Evolutionary conservation across 2,329 filamentous ascomycete species (phyloP), one percentile per base, ranked within the genome.

Genomic region (Beauveria asiatica): DNA sequence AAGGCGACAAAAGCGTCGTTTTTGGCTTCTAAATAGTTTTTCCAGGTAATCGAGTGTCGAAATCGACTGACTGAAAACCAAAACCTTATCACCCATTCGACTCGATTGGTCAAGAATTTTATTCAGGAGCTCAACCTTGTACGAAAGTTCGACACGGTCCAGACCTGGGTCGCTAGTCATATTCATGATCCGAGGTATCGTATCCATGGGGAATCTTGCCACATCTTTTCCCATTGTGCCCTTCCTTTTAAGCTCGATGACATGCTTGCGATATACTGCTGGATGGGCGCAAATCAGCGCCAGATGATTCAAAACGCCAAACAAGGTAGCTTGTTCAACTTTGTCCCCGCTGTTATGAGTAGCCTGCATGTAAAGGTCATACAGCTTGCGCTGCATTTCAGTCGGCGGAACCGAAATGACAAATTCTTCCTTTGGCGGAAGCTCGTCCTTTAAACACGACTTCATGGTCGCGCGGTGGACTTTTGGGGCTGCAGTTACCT

Each of bases 371-470:
- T 78, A 83, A 5, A 69, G 62, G 39, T 74, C 65, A 70, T 96
- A 96, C 0, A 86, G 78, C 2, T 75, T 67, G 48, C 72, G 74
- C 71, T 97, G 92, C 1, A 88, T 52, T 0, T 75, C 66, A 0
- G 88, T 90, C 11, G 94, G 75, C 7, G 87, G 83, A 6, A 96
- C 77, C 3, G 81, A 88, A 57, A 97, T 81, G 33, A 95, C 82
- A 68, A 93, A 96, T 68, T 97, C 92, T 8, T 81, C 82, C 70
- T 96, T 97, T 0, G 78, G 75, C 3, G 89, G 89, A 48, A 96
- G 76, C 44, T 86, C 83, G 13, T 84, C 76, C 63, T 81, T 80
- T 48, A 96, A 76, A 5, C 81, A 84, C 2, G 81, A 80, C 17
- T 73, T 70, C 62, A 91, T 87, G 55, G 89, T 90, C 8, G 82